Conservation (phyloP, 371 early-diverging fungal genomes). For the Blakeslea trispora region DNA sequence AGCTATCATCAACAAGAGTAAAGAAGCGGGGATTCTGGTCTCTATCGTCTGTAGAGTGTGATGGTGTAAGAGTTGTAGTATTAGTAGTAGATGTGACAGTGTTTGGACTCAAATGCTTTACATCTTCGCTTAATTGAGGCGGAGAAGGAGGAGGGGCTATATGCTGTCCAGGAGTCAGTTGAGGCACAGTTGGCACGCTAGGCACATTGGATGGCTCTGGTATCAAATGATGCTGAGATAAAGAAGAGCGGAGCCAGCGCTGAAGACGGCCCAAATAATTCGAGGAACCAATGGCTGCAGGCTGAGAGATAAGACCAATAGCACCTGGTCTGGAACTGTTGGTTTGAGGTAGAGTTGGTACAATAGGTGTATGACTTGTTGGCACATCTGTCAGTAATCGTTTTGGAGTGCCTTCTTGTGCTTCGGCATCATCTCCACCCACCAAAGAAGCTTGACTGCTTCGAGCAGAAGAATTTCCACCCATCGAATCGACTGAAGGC, state of each 20-base stretch:
- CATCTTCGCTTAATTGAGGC: slow-evolving; percentile 15
- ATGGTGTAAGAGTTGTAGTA: slow-evolving; percentile 12
- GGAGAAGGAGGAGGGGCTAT: slow-evolving; percentile 15
- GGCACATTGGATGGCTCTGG: slow-evolving; percentile 18
- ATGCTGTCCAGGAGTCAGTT: background rate
- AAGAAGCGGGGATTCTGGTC: background rate
- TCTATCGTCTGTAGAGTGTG: slow-evolving; percentile 17
- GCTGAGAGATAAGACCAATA: slow-evolving; percentile 29
- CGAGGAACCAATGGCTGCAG: slow-evolving; percentile 35
- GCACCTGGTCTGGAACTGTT: slow-evolving; percentile 35
- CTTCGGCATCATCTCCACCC: slow-evolving; percentile 12
- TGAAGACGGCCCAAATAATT: slow-evolving; percentile 45
- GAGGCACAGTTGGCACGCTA: background rate
- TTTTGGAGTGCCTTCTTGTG: background rate
- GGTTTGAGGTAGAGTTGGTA: slow-evolving; percentile 9
- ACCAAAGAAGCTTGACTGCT: slow-evolving; percentile 44
- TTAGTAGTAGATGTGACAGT: background rate
- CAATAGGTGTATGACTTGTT: slow-evolving; percentile 20
- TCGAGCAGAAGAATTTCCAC: slow-evolving; percentile 33
- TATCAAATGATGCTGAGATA: slow-evolving; percentile 39
- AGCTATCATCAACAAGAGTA: too few relatives aligned
- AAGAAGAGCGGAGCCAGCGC: slow-evolving; percentile 48
- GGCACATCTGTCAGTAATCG: slow-evolving; percentile 26
- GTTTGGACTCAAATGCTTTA: slow-evolving; percentile 15
- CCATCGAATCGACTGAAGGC: slow-evolving; percentile 38